Evolutionary conservation across 345 rosid species (phyloP), one percentile per base, ranked within the genome.

Genomic region (Reutealis trisperma): DNA sequence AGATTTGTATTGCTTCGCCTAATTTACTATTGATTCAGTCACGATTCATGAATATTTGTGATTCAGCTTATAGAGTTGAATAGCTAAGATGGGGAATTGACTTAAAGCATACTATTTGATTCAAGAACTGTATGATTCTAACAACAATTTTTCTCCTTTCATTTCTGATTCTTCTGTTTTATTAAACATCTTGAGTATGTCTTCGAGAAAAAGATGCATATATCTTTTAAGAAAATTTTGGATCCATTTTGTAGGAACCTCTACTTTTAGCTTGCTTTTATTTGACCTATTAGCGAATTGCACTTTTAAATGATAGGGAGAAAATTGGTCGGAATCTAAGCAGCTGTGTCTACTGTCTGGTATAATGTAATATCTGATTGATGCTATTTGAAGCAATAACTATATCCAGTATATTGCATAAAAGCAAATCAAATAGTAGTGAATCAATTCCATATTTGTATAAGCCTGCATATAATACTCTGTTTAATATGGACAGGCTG

Each of bases 401-500:
- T 67, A 54, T 65, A 5, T 75, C 18, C 15, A 34, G 7, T 75
- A 41, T 15, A 16, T 67, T 75, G 24, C 42, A 21, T 67, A 24
- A 37, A 19, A 19, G 59, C 34, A 41, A 58, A 22, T 47, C 2
- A 19, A 63, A 42, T 19, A 32, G n/a, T 61, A n/a, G 60, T 44
- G 13, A 68, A 30, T 52, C 67, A 58, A 60, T 30, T 18, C 14
- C 42, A 3, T 34, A 37, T n/a, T 18, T 54, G 14, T 45, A 12
- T 67, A 57, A 57, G 64, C 61, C 51, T 34, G 42, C 70, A 16
- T 64, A 25, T 73, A 60, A 65, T 32, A 25, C 18, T 42, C 72
- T 76, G 59, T 71, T 84, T 75, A 74, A 63, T 68, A 37, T 77
- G 34, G 84, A 54, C 87, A 96, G 99, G 99, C 99, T 49, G 97